Evolutionary conservation across 352 stramenopile species (phyloP).

Genomic region (Blastocystis sp.): DNA sequence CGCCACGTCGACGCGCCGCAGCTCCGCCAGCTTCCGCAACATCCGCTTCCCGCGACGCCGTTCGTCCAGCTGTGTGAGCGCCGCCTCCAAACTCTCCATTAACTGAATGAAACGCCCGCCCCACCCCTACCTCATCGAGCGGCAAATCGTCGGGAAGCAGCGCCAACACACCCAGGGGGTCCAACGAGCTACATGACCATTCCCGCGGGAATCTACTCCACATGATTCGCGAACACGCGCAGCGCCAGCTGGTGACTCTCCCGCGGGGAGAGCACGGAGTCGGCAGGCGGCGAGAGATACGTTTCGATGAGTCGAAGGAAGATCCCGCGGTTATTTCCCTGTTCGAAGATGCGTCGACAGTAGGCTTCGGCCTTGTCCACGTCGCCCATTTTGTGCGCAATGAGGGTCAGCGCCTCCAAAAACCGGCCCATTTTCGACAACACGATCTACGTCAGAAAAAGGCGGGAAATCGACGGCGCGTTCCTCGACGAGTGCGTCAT

Average conservation of each 20-base stretch:
- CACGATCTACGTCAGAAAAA: conserved; percentile 2
- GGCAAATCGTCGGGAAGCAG: neutral
- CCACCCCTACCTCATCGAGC: neutral
- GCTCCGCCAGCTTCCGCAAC: neutral
- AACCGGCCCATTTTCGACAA: neutral
- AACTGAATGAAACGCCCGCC: neutral
- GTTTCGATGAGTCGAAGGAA: conserved; percentile 3
- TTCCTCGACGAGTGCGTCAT: neutral
- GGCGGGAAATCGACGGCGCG: neutral
- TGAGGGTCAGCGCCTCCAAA: neutral
- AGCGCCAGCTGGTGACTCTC: neutral
- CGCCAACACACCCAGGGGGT: neutral
- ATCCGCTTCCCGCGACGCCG: neutral
- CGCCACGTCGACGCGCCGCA: neutral
- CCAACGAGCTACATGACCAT: neutral
- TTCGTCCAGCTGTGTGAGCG: neutral
- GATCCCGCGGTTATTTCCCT: neutral
- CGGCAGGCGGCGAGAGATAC: neutral
- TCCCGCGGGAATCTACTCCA: neutral
- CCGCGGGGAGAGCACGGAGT: neutral
- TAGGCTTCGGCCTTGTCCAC: conserved; percentile 13
- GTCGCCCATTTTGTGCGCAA: neutral
- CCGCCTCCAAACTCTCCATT: neutral
- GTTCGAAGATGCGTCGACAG: neutral
- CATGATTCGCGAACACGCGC: neutral